phyloP scores from a whole-genome alignment of 225 moss, liverwort and hornwort species.

The Physcomitrellopsis africana region DNA sequence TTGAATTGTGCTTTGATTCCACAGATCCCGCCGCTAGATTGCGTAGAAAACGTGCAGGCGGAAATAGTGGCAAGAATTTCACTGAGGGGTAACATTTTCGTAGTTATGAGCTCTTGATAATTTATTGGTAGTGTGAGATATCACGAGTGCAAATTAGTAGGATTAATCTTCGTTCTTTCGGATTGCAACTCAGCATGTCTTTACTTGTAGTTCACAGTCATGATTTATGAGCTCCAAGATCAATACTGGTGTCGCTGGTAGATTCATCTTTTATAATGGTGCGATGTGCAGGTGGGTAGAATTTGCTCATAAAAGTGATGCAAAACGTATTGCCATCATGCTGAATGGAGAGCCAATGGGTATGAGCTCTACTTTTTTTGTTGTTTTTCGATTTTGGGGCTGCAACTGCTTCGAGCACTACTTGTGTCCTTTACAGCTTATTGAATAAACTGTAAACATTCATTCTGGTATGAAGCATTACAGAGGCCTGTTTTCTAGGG shows the following conservation, averaged over 20 bases:
- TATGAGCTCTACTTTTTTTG: conserved; percentile 27
- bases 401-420: neutral
- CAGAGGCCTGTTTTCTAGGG: neutral
- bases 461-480: neutral
- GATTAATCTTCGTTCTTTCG: neutral
- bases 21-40: conserved; percentile 35
- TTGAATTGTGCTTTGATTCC: conserved; percentile 5
- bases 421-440: conserved; percentile 3
- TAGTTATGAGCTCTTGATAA: neutral
- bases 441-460: conserved; percentile 4
- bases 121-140: neutral
- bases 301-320: conserved; percentile 91
- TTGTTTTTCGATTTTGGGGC: conserved; percentile 5
- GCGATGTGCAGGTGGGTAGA: conserved; percentile 87
- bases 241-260: neutral
- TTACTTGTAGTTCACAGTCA: conserved; percentile 8
- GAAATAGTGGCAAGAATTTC: conserved; percentile 97
- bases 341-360: conserved; percentile 88
- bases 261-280: conserved; percentile 17
- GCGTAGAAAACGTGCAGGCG: conserved; percentile 68
- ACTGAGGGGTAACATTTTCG: conserved; percentile 71
- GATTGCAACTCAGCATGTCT: neutral
- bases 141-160: conserved; percentile 11
- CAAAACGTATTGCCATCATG: conserved; percentile 73
- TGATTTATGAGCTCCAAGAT: neutral